Percentiles rank a stretch among this genome's conserved stretches.
These are phyloP conservation scores for Wickerhamomyces pijperi DNA, from an alignment of 805 yeast genomes.

Conservation along the genomic window DNA sequence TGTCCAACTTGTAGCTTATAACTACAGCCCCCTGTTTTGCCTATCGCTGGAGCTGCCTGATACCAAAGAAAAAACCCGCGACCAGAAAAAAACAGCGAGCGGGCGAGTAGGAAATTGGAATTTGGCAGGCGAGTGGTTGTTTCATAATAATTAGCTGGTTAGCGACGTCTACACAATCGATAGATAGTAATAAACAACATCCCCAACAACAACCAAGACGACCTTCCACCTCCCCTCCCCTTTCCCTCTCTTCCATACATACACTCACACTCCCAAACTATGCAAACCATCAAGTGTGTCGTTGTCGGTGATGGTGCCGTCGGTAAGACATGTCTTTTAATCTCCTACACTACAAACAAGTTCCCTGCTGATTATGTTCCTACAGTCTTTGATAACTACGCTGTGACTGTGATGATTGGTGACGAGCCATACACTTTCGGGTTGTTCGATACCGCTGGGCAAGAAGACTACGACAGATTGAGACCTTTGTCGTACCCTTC, in stretches of 20 bases:
- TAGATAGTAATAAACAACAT: too few relatives aligned
- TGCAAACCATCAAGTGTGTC: conserved; percentile 75
- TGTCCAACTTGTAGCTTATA: too few relatives aligned
- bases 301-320: conserved; percentile 99
- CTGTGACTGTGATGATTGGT: conserved; percentile 91
- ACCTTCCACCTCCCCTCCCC: too few relatives aligned
- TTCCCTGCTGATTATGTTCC: conserved; percentile 98
- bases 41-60: too few relatives aligned
- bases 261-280: conserved; percentile 6
- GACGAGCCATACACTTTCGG: conserved; percentile 97
- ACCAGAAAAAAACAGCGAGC: too few relatives aligned
- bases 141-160: too few relatives aligned
- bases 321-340: conserved; percentile 91
- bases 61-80: too few relatives aligned
- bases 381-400: conserved; percentile 94
- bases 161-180: too few relatives aligned
- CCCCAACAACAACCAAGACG: not conserved
- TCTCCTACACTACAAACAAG: conserved; percentile 92
- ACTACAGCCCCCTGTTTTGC: too few relatives aligned
- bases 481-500: conserved; percentile 96
- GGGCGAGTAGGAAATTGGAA: too few relatives aligned
- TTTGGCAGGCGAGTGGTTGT: too few relatives aligned
- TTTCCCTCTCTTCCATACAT: not conserved
- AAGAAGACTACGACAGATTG: conserved; percentile 95
- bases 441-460: conserved; percentile 98